Evolutionary conservation across 768 basidiomycete species (phyloP), one percentile per base, ranked within the genome.

Genomic region (Boletus coccyginus): DNA sequence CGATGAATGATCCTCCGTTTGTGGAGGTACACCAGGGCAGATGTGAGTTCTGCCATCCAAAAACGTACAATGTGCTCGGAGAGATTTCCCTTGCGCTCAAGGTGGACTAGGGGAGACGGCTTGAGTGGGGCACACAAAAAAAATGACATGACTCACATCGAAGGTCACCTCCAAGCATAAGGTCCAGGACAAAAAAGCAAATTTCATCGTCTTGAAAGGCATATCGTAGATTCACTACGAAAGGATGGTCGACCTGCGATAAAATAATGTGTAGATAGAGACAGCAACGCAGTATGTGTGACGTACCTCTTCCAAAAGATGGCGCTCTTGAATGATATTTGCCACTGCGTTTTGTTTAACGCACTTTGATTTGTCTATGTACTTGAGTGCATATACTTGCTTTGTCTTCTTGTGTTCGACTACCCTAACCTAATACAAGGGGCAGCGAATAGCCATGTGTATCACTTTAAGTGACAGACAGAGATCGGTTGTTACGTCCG

Each of bases 181-280:
- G 81, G 71, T 98, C 96, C 54, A 98, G 77, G 8, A 98, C 94
- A 74, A 98, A 97, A 79, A 98, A 98, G 66, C 96, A 96, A 70
- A 97, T 96, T 62, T 91, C 87, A 63, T 97, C 95, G 67, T 98
- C 95, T 70, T 98, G 95, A 71, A 98, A 98, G 7, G 95, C 95
- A 69, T 95, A 97, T 38, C 92, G 87, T 62, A 96, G 71, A 72
- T 95, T 95, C 58, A 92, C 90, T 45, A 95, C 75, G 68, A 92
- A 95, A 21, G 92, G 85, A 66, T 94, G 91, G 70, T 94, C 90
- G 61, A 97, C 86, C 89, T 92, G 62, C 32, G 38, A 57, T 29
- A 17, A 52, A 33, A 42, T 3, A 10, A 40, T 9, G 32, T 16
- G 36, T 56, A 50, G 46, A 53, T 62, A 72, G 14, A 36, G 39